phyloP scores from a whole-genome alignment of 2,329 filamentous ascomycete genomes.

The Fusarium neocosmosporiellum region DNA sequence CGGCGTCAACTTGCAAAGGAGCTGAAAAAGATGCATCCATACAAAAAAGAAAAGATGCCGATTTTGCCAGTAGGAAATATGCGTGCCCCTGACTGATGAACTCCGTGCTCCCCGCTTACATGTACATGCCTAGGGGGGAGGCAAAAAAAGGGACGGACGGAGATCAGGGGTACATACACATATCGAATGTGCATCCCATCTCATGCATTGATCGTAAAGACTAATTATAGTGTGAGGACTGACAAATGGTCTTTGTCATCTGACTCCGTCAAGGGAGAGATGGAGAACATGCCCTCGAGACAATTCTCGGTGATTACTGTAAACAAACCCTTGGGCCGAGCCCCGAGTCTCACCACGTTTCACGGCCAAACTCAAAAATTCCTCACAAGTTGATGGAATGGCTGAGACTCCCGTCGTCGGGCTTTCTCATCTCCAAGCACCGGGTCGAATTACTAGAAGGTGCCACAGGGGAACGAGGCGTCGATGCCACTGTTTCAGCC shows the following conservation, averaged over 20 bases:
- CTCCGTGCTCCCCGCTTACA: not conserved
- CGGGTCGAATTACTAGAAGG: not conserved
- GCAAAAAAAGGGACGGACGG: not conserved
- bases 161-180: not conserved
- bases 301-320: not conserved
- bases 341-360: not conserved
- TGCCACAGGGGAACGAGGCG: not conserved
- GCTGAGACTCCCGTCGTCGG: not conserved
- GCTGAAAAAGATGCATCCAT: not conserved
- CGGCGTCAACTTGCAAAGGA: not conserved
- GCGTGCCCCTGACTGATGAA: not conserved
- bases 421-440: not conserved
- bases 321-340: not conserved
- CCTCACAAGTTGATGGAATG: not conserved
- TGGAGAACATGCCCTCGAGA: not conserved
- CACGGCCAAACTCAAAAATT: not conserved
- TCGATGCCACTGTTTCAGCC: not conserved
- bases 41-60: not conserved
- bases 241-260: slow-evolving; percentile 3
- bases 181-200: not conserved
- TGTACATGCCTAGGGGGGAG: not conserved
- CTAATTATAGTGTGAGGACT: not conserved
- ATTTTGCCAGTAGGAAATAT: not conserved
- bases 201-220: not conserved
- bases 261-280: not conserved